Percentiles rank a stretch among this genome's conserved stretches.
Evolutionary conservation across 768 basidiomycete species (phyloP).

Genomic region (Boletus reticulatus): DNA sequence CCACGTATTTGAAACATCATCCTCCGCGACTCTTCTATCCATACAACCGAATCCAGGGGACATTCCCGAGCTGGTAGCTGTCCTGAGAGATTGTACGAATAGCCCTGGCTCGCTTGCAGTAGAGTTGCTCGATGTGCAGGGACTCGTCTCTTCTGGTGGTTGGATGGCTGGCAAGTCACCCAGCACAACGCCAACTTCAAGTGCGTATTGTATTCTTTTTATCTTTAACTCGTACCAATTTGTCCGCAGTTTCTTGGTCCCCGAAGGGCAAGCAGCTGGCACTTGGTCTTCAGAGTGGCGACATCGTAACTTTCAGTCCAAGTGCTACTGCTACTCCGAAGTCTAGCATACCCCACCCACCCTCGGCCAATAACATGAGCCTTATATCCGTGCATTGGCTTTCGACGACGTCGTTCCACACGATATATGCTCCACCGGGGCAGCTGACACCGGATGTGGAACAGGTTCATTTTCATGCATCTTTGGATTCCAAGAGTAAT

Average conservation of each 20-base stretch:
- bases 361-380: slow-evolving; percentile 46
- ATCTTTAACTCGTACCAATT: slow-evolving; percentile 3
- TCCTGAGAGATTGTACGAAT: slow-evolving; percentile 43
- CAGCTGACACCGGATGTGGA: slow-evolving; percentile 37
- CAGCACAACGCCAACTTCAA: slow-evolving; percentile 53
- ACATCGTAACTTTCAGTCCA: slow-evolving; percentile 66
- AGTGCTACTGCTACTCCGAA: slow-evolving; percentile 52
- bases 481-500: slow-evolving; percentile 42
- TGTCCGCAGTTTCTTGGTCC: slow-evolving; percentile 71
- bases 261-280: slow-evolving; percentile 85
- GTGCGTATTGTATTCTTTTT: slow-evolving; percentile 39
- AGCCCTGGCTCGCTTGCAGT: slow-evolving; percentile 43
- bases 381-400: slow-evolving; percentile 64
- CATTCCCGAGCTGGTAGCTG: slow-evolving; percentile 56
- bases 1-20: slow-evolving; percentile 44
- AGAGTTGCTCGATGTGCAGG: slow-evolving; percentile 56
- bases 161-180: slow-evolving; percentile 52
- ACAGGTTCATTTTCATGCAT: slow-evolving; percentile 41
- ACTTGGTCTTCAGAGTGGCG: slow-evolving; percentile 67
- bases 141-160: slow-evolving; percentile 45
- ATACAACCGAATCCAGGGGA: slow-evolving; percentile 64
- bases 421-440: slow-evolving; percentile 53
- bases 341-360: slow-evolving; percentile 55
- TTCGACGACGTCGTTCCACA: slow-evolving; percentile 63
- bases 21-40: slow-evolving; percentile 47